Base-by-base conservation (phyloP, 257 asterid species). In the Thymus mandschuricus region DNA sequence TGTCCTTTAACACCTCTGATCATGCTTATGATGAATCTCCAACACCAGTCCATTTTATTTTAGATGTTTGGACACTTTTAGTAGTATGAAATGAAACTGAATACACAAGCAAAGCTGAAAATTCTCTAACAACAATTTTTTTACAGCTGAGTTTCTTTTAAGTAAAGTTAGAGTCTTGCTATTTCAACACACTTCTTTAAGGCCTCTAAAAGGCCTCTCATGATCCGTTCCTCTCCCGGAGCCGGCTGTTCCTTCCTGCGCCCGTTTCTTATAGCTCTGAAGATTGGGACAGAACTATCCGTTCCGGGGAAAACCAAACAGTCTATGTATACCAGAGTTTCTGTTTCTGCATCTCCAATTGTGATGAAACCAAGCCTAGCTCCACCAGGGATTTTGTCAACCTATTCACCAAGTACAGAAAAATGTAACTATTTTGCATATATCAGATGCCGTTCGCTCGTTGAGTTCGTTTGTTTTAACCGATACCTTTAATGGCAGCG, bases 151-250 rank as follows among this genome's bases (percentile, higher is more conserved):
- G 8, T 5, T 33, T 21, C 44, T 3, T 38, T 3, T 44, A 44
- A n/a, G 15, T n/a, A 66, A n/a, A 52, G 44, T 60, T 55, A 79
- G 12, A 64, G n/a, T 74, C 74, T 83, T 64, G 98, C 92, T 33
- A 93, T 65, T 77, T 91, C 87, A 10, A 91, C 91, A 65, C 96
- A 91, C 78, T 93, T 93, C 67, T 86, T 86, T n/a, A 93, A 86
- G 79, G 97, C 97, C 15, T 77, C 91, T 41, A 86, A 66, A 1
- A 93, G 88, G 81, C 98, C 86, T 86, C 91, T 83, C 98, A 93
- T 93, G 86, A 93, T 89, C 60, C 98, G 81, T 67, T 88, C 89
- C 73, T 93, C 98, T 51, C 97, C 97, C 0, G 96, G 98, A 52
- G 96, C 83, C 0, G 92, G 41, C 78, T 83, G 68, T 68, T 77